A percentile compares a stretch with the other conserved stretches of the same genome.
Evolutionary conservation across 805 yeast genomes (phyloP).

Genomic region (Ogataea polymorpha): DNA sequence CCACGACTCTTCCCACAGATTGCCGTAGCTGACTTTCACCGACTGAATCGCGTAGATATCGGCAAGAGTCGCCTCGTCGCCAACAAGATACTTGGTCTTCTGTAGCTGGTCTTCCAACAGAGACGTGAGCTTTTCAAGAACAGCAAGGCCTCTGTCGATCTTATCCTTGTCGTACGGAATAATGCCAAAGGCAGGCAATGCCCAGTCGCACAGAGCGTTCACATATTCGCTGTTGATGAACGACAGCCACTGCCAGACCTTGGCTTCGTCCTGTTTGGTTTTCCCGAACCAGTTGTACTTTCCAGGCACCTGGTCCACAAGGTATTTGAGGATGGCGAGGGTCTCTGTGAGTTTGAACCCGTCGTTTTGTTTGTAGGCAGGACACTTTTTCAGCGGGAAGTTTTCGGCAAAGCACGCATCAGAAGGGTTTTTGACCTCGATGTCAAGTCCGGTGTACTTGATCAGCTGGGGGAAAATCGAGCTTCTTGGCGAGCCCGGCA

Average conservation of each 20-base stretch:
- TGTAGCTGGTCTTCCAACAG: background rate
- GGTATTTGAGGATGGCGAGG: slow-evolving; percentile 56
- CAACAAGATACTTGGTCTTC: slow-evolving; percentile 8
- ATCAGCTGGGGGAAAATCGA: slow-evolving; percentile 44
- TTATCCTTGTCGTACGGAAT: slow-evolving; percentile 1
- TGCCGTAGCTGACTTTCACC: slow-evolving; percentile 40
- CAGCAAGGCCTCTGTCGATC: background rate
- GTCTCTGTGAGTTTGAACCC: slow-evolving; percentile 66
- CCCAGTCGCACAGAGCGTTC: slow-evolving; percentile 41
- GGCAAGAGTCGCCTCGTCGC: slow-evolving; percentile 33
- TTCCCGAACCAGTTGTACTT: slow-evolving; percentile 51
- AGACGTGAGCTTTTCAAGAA: background rate
- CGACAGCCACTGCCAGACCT: slow-evolving; percentile 72
- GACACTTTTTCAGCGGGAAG: slow-evolving; percentile 64
- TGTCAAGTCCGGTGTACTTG: slow-evolving; percentile 54
- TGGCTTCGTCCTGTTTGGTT: slow-evolving; percentile 55
- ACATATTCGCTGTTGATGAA: slow-evolving; percentile 65
- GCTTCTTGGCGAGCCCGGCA: slow-evolving; percentile 13
- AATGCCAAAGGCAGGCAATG: slow-evolving; percentile 43
- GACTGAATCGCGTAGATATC: slow-evolving; percentile 37
- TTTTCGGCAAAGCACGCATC: slow-evolving; percentile 42
- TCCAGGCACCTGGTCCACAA: slow-evolving; percentile 34
- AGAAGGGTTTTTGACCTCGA: slow-evolving; percentile 39
- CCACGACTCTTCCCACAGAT: slow-evolving; percentile 44
- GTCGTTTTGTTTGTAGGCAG: slow-evolving; percentile 61